Base-by-base conservation (phyloP, 441 rosid species). In the Dalechampia spathulata region DNA sequence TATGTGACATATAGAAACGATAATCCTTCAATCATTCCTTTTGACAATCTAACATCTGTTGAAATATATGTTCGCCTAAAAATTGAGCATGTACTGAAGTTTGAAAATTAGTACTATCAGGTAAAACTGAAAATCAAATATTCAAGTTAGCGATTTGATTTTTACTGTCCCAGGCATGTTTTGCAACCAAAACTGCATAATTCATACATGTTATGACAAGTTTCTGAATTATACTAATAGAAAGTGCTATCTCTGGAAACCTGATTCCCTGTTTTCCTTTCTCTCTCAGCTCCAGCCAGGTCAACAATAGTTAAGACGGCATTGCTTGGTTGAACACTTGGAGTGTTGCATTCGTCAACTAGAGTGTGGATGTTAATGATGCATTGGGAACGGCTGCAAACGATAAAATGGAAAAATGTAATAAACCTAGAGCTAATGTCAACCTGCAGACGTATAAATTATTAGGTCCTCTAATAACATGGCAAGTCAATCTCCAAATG, bases 241-340 rank as follows among this genome's bases (percentile, higher is more conserved):
- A 41, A n/a, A 21, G 13, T 26, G 21, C 15, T 10, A 47, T 19
- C 9, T 22, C 38, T 7, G 4, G 28, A 14, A 65, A 87, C 98
- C 93, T 92, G 95, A 74, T 92, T 88, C 54, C 96, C 91, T 17
- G 98, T 86, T 78, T 79, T 75, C 66, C 79, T 84, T 74, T 84
- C 96, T 68, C 96, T 80, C 73, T 92, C 98, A 41, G 98, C 91
- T 71, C 98, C 96, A 16, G 98, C 98, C 56, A 92, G 77, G 73
- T 92, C 96, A 58, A 86, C 91, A 58, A 92, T 79, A n/a, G 95
- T 84, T 53, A 92, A 67, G 63, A 78, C 58, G 60, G 82, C 73
- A 66, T 69, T 58, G 60, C 59, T 67, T 43, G 68, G 64, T 57
- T 55, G 85, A 62, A 41, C 48, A 57, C 72, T 65, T 34, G 43